phyloP scores from a whole-genome alignment of 1,284 basidiomycete genomes.

The Irpex sp. region DNA sequence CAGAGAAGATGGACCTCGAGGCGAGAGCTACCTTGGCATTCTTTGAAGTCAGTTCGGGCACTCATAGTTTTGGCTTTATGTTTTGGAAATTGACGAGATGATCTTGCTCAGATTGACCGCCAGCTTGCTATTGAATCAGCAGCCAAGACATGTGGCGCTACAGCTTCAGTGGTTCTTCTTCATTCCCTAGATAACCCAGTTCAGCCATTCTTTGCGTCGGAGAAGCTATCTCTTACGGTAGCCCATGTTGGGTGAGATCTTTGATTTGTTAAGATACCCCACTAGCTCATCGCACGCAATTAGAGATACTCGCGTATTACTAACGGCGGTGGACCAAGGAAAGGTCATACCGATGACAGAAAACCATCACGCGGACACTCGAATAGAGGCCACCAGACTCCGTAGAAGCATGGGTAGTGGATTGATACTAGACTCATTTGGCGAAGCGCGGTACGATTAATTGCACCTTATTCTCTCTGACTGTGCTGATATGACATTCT shows the following conservation, averaged over 20 bases:
- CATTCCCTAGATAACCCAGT: slow-evolving; percentile 80
- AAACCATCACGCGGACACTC: slow-evolving; percentile 89
- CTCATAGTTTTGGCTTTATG: neutral
- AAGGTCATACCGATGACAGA: slow-evolving; percentile 81
- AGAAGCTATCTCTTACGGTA: slow-evolving; percentile 75
- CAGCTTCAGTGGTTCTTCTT: slow-evolving; percentile 85
- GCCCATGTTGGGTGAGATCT: slow-evolving; percentile 83
- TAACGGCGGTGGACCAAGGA: slow-evolving; percentile 76
- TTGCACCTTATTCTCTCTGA: neutral
- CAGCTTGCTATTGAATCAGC: slow-evolving; percentile 55
- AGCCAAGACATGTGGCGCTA: slow-evolving; percentile 77
- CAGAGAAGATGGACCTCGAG: slow-evolving; percentile 68
- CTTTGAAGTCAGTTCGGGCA: slow-evolving; percentile 58
- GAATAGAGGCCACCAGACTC: slow-evolving; percentile 80
- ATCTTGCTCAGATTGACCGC: slow-evolving; percentile 4
- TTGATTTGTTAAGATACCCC: neutral
- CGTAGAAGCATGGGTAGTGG: slow-evolving; percentile 89
- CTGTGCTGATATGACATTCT: slow-evolving; percentile 1
- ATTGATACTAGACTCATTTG: slow-evolving; percentile 92
- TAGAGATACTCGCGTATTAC: slow-evolving; percentile 87
- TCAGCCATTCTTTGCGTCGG: slow-evolving; percentile 75
- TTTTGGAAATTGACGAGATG: neutral
- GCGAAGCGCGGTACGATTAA: slow-evolving; percentile 73
- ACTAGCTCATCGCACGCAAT: neutral
- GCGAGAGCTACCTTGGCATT: slow-evolving; percentile 84